phyloP scores from a whole-genome alignment of 1,139 yeast species.

The Geotrichum carabidarum region DNA sequence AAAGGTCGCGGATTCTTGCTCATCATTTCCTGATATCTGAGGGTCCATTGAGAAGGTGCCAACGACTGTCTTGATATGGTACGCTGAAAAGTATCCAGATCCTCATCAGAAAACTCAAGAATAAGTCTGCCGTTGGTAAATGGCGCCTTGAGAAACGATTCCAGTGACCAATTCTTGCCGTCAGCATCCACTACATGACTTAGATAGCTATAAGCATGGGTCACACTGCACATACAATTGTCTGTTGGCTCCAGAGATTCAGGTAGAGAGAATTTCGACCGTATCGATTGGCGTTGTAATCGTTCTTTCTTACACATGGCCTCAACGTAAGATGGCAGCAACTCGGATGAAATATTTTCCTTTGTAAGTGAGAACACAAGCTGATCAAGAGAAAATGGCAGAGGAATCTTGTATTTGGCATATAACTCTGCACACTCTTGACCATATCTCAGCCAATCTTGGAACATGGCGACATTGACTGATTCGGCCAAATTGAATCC shows the following conservation, averaged over 20 bases:
- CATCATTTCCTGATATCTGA: constrained; percentile 44
- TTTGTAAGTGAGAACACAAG: constrained; percentile 24
- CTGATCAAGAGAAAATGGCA: constrained; percentile 38
- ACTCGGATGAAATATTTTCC: neutral
- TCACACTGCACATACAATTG: constrained; percentile 2
- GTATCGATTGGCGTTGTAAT: neutral
- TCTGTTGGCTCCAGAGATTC: constrained; percentile 13
- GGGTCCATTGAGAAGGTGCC: constrained; percentile 51
- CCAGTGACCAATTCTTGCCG: neutral
- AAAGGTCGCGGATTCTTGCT: constrained; percentile 44
- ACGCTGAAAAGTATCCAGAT: constrained; percentile 35
- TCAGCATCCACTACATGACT: constrained; percentile 2
- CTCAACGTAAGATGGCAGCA: neutral
- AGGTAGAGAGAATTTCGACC: constrained; percentile 1
- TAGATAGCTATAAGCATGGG: constrained; percentile 6
- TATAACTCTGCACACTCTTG: constrained; percentile 31
- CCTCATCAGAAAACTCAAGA: constrained; percentile 47
- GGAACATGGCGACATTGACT: constrained; percentile 67
- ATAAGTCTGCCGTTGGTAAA: neutral
- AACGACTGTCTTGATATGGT: neutral
- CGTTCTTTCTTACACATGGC: constrained; percentile 3
- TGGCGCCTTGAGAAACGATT: constrained; percentile 1
- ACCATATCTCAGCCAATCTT: constrained; percentile 50
- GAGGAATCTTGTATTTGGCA: constrained; percentile 27
- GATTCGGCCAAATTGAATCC: constrained; percentile 79